These are phyloP conservation scores for Pelargonium cotyledonis DNA, from an alignment of 441 rosid species.

Conservation along the genomic window DNA sequence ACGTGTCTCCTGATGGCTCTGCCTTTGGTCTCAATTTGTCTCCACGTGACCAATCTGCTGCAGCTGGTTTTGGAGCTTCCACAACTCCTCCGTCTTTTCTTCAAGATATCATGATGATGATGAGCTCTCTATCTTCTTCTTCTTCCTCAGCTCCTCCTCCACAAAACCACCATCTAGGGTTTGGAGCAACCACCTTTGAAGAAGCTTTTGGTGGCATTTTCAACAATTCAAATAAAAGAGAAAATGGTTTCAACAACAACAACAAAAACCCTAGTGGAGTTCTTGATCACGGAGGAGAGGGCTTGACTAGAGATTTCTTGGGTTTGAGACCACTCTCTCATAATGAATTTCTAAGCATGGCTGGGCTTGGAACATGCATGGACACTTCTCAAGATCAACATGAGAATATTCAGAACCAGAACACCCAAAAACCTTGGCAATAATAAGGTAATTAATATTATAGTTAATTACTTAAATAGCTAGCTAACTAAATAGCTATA, in stretches of 20 bases:
- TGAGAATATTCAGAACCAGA: constrained; percentile 14
- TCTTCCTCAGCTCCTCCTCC: neutral
- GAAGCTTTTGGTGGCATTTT: neutral
- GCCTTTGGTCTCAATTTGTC: constrained; percentile 39
- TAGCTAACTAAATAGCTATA: neutral
- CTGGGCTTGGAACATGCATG: constrained; percentile 54
- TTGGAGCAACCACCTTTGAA: neutral
- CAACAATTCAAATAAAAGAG: neutral
- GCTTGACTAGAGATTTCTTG: constrained; percentile 71
- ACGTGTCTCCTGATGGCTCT: constrained; percentile 27
- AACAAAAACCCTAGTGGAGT: too few relatives aligned
- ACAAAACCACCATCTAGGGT: neutral
- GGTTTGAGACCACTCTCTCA: constrained; percentile 62
- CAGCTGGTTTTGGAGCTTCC: neutral
- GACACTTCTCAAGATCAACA: constrained; percentile 36
- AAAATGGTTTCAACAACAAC: neutral
- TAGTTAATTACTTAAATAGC: neutral
- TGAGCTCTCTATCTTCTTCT: neutral
- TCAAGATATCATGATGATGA: neutral
- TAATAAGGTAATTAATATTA: neutral
- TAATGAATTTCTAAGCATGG: constrained; percentile 58
- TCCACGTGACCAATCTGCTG: neutral
- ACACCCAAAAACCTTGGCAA: constrained; percentile 59
- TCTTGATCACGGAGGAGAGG: constrained; percentile 28
- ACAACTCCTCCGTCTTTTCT: neutral